Evolutionary conservation across 495 filamentous ascomycete species (phyloP), one percentile per base, ranked within the genome.

Genomic region (Amorphotheca resinae): DNA sequence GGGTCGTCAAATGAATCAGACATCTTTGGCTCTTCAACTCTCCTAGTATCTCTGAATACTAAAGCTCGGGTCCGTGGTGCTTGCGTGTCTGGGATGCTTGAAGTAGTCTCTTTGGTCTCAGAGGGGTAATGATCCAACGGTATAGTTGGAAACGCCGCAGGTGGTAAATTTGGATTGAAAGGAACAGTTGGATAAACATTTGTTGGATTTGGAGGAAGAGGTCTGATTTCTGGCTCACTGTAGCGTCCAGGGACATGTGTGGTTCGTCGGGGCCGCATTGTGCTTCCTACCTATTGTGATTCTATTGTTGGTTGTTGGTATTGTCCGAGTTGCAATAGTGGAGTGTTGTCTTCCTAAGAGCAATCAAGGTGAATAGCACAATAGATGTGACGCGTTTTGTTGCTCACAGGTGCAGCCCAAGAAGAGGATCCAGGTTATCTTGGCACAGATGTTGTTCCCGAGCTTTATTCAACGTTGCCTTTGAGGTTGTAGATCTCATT

Each of bases 151-250:
- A 44, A 43, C 11, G 25, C 35, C 9, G 41, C 42, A 25, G 28
- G 28, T 4, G n/a, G 22, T 17, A 50, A 23, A 25, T 44, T 40
- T n/a, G 47, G 34, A 25, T 50, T 26, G 25, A 39, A 50, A n/a
- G 22, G 9, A 9, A 39, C 22, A 6, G 33, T 31, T 3, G 33
- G 42, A 9, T 14, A 5, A 16, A 45, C 33, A 16, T 38, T 31
- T 16, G 16, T 20, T 9, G 43, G 33, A n/a, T 32, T 38, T 8
- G 23, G 22, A 18, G 43, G 22, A 28, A 38, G 36, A 28, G 38
- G 18, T 38, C 4, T 7, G 11, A 37, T 9, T 4, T 45, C 20
- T 1, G 31, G 33, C 20, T 45, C 42, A 9, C 23, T 20, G 17
- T 45, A 45, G n/a, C 42, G 42, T 9, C 33, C 33, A 9, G 42